Percentiles rank a stretch among this genome's conserved stretches.
phyloP scores from a whole-genome alignment of 371 early-diverging fungal species.

The Chytridiales sp. region DNA sequence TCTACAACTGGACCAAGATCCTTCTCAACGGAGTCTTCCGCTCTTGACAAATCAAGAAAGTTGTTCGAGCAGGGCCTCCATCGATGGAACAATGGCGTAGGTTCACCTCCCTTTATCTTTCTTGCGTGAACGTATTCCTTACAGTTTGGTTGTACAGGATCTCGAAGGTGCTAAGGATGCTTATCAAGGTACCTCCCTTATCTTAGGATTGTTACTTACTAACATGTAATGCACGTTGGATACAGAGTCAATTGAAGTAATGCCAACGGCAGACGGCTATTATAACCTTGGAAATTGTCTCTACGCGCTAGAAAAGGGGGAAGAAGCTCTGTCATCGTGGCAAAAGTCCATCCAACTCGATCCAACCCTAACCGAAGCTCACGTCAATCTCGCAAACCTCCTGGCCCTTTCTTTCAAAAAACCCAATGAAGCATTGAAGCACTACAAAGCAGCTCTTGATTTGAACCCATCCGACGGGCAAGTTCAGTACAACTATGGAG shows the following conservation, averaged over 20 bases:
- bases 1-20: too few species aligned
- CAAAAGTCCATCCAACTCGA: constrained; percentile 63
- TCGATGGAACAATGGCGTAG: constrained; percentile 28
- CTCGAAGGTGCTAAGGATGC: constrained; percentile 21
- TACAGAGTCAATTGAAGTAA: constrained; percentile 10
- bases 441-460: constrained; percentile 69
- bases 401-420: constrained; percentile 66
- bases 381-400: constrained; percentile 80
- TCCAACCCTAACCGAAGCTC: constrained; percentile 73
- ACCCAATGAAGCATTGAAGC: constrained; percentile 56
- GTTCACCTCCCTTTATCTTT: not conserved
- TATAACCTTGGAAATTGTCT: constrained; percentile 82
- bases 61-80: constrained; percentile 24
- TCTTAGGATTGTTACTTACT: not conserved
- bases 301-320: constrained; percentile 62
- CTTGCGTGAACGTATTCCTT: not conserved
- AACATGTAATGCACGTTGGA: not conserved
- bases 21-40: too few species aligned
- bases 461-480: constrained; percentile 62
- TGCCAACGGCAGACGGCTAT: constrained; percentile 56
- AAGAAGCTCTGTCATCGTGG: constrained; percentile 68
- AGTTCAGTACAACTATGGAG: constrained; percentile 68
- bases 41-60: constrained; percentile 19
- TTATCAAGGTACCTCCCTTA: constrained; percentile 10
- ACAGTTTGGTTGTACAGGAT: constrained; percentile 10